Conservation (phyloP, 805 yeast genomes). For the Saturnispora mendoncae region DNA sequence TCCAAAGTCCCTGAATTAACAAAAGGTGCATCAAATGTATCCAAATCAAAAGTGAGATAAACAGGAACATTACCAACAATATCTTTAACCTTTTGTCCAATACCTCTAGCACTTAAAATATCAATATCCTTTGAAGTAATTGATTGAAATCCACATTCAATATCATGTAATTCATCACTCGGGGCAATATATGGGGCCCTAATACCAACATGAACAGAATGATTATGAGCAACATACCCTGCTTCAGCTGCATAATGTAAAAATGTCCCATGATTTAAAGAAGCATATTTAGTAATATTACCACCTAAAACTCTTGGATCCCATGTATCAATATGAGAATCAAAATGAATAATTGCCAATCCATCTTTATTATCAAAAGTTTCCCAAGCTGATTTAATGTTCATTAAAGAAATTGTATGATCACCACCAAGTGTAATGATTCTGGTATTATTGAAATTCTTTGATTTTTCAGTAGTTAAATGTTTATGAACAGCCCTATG, state of each 20-base stretch:
- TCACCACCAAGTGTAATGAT: constrained; percentile 54
- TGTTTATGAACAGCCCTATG: constrained; percentile 40
- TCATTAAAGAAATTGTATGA: constrained; percentile 47
- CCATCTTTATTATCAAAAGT: constrained; percentile 34
- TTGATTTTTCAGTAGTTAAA: constrained; percentile 16
- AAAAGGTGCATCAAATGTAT: constrained; percentile 64
- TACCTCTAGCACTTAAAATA: constrained; percentile 28
- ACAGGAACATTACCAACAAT: constrained; percentile 34
- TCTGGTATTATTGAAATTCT: constrained; percentile 22
- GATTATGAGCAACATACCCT: constrained; percentile 43
- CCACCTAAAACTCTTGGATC: constrained; percentile 58
- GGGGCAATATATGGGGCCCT: constrained; percentile 48
- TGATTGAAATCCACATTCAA: constrained; percentile 39
- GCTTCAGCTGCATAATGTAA: constrained; percentile 62
- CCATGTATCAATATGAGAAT: constrained; percentile 67
- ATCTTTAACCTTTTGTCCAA: constrained; percentile 30
- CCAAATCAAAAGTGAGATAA: constrained; percentile 43
- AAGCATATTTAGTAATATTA: constrained; percentile 47
- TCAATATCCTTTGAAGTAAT: constrained; percentile 43
- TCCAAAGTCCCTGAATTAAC: constrained; percentile 80
- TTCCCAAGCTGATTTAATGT: constrained; percentile 43
- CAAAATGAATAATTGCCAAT: constrained; percentile 54
- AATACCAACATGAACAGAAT: constrained; percentile 52
- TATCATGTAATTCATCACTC: constrained; percentile 36
- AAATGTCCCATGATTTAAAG: constrained; percentile 57